Evolutionary conservation across 352 stramenopile species (phyloP).

Genomic region (Aphanomyces euteiches): DNA sequence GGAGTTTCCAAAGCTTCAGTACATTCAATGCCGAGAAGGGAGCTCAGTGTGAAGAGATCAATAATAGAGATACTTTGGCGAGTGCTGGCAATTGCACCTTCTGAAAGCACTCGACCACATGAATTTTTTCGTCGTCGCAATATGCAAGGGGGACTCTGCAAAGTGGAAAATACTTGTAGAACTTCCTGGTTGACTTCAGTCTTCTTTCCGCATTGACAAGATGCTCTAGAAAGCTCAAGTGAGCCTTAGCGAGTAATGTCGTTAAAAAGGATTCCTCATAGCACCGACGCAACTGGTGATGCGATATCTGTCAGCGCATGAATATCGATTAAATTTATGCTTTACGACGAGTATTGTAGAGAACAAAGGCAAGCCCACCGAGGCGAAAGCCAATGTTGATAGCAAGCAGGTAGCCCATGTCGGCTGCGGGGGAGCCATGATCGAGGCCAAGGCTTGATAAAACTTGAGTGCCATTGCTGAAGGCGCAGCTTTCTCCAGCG

Average conservation of each 20-base stretch:
- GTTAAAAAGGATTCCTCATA: background rate
- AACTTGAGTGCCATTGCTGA: background rate
- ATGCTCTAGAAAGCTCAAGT: background rate
- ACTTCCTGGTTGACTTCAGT: too few relatives aligned
- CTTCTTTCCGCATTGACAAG: background rate
- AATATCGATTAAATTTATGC: background rate
- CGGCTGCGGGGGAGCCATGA: background rate
- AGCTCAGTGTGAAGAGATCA: too few relatives aligned
- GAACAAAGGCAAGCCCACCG: background rate
- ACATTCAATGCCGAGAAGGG: too few relatives aligned
- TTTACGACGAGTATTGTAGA: constrained; percentile 14
- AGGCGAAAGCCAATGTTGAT: constrained; percentile 25
- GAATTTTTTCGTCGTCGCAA: too few relatives aligned
- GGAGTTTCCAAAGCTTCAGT: too few relatives aligned
- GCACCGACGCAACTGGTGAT: too few relatives aligned
- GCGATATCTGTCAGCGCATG: background rate
- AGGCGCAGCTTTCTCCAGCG: background rate
- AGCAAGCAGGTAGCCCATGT: constrained; percentile 1
- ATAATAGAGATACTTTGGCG: background rate
- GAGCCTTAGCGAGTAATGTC: background rate
- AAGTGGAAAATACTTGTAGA: too few relatives aligned
- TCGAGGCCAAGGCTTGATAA: background rate
- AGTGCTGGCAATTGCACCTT: background rate
- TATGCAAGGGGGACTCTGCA: too few relatives aligned
- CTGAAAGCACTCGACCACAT: too few relatives aligned